phyloP scores from a whole-genome alignment of 2,329 filamentous ascomycete species.

The Fusarium praegraminearum region DNA sequence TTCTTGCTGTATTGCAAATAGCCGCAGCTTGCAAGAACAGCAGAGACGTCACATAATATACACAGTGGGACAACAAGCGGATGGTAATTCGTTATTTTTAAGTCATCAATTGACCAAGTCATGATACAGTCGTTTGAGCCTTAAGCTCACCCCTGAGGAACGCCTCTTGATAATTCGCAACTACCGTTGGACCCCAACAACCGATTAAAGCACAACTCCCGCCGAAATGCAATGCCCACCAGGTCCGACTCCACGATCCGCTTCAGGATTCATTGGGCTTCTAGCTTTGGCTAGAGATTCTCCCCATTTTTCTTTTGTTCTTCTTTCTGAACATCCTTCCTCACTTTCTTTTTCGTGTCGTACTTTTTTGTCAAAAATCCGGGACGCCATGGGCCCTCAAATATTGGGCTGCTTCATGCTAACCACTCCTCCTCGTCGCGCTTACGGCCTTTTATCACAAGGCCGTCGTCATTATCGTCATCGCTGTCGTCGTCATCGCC shows the following conservation, averaged over 20 bases:
- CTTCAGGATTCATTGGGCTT: slow-evolving; percentile 22
- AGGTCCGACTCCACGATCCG: slow-evolving; percentile 35
- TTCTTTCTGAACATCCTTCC: slow-evolving; percentile 26
- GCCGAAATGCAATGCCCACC: slow-evolving; percentile 47
- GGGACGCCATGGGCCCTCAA: background rate
- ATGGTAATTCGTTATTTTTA: slow-evolving; percentile 39
- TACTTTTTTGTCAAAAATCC: slow-evolving; percentile 22
- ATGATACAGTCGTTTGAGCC: slow-evolving; percentile 43
- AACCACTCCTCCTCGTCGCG: slow-evolving; percentile 71
- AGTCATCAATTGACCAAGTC: slow-evolving; percentile 30
- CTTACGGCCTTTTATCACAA: slow-evolving; percentile 68
- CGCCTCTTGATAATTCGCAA: slow-evolving; percentile 41
- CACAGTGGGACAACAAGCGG: background rate
- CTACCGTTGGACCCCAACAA: slow-evolving; percentile 3
- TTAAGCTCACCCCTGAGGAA: slow-evolving; percentile 40
- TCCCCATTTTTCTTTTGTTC: slow-evolving; percentile 30
- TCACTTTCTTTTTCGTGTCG: slow-evolving; percentile 29
- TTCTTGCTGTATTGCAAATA: background rate
- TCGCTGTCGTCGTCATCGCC: slow-evolving; percentile 60
- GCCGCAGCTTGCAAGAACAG: background rate
- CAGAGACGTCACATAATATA: background rate
- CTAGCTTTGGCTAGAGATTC: slow-evolving; percentile 16
- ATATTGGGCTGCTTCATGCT: slow-evolving; percentile 53
- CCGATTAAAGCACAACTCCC: slow-evolving; percentile 44
- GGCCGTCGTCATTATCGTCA: slow-evolving; percentile 68